Base-by-base conservation (phyloP, 352 stramenopile species). In the Thraustochytrium sp. region DNA sequence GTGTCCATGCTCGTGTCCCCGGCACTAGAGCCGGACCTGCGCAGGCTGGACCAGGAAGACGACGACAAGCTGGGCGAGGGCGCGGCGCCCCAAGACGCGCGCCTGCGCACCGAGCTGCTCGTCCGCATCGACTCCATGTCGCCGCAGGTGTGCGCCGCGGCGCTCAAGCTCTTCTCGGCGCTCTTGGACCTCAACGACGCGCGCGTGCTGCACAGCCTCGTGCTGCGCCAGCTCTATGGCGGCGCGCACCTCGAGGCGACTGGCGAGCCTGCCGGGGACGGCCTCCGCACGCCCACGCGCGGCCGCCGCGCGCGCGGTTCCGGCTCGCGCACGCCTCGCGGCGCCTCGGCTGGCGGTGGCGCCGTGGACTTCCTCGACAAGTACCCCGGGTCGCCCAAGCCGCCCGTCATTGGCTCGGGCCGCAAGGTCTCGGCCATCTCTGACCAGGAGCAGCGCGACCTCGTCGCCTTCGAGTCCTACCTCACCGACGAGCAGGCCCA, bases 361-460 rank as follows among this genome's bases (percentile, higher is more conserved):
- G 68, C 68, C 4, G 51, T 80, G 5, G 68, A 80, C 9, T 80
- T 80, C 38, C 40, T 80, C n/a, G 68, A 80, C 68, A 80, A 80
- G 38, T 80, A 72, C 68, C 68, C 68, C 8, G 48, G 53, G 8
- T 65, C 48, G 2, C 68, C 68, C 3, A 61, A 51, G 31, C 68
- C 68, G 11, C 68, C 68, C 11, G 48, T 53, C 21, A 48, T 53
- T 40, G 18, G n/a, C 34, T 61, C 68, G 26, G n/a, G 26, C 3
- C 48, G n/a, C 31, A 55, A 77, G 49, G 9, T 46, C 23, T 75
- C 4, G 16, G 23, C 42, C 26, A 80, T 80, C 18, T 40, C 31
- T 8, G 49, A 46, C n/a, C 68, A 80, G 51, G 68, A 80, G 51
- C 68, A 31, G 21, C 63, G 46, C 21, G 68, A 80, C 18, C 51